These are phyloP conservation scores for Solanum chaucha DNA, from an alignment of 257 asterid genomes.

Conservation along the genomic window DNA sequence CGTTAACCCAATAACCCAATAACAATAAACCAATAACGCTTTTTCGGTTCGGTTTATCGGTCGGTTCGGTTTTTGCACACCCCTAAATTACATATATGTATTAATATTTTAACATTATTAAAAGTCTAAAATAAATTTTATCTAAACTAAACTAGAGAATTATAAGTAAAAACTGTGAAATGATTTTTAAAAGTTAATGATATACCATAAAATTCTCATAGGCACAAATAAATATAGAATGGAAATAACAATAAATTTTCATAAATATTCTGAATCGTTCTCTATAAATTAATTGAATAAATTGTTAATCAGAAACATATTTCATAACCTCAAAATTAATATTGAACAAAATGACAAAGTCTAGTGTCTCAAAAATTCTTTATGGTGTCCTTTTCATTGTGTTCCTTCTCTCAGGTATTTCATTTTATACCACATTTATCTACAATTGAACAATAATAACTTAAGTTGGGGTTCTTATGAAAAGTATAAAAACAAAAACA, in stretches of 20 bases:
- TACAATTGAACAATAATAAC: neutral
- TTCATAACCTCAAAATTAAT: too few species aligned
- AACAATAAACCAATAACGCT: too few species aligned
- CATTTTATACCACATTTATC: neutral
- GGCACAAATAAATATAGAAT: neutral
- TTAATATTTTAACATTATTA: neutral
- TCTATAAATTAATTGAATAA: too few species aligned
- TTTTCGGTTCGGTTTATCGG: too few species aligned
- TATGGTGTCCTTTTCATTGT: neutral
- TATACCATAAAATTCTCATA: neutral
- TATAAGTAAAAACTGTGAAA: neutral
- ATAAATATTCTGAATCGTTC: too few species aligned
- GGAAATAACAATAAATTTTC: neutral
- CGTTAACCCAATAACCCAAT: too few species aligned
- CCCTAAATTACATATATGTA: neutral
- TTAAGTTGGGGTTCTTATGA: neutral
- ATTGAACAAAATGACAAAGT: neutral
- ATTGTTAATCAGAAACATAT: too few species aligned
- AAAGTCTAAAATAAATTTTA: neutral
- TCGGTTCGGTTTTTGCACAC: too few species aligned
- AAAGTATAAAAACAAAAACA: neutral
- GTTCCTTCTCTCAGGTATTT: neutral
- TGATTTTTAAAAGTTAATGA: neutral
- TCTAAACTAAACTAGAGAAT: neutral
- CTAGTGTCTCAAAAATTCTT: neutral